Evolutionary conservation across 1,284 basidiomycete species (phyloP), one percentile per base, ranked within the genome.

Genomic region (Puccinia novopanici): DNA sequence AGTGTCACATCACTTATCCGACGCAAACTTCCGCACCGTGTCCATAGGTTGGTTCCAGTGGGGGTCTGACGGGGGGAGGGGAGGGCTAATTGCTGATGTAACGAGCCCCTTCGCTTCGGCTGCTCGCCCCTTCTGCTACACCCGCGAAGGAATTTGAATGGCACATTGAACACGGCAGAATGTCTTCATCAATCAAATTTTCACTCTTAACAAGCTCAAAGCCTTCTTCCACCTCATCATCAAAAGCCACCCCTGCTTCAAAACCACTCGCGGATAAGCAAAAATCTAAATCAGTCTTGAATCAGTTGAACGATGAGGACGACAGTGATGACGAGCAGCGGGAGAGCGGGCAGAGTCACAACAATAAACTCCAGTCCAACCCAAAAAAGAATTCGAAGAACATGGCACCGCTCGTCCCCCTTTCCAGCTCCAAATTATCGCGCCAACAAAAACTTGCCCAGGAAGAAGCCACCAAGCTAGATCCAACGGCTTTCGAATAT

Each of bases 401-500:
- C 3, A 48, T 74, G 34, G 54, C 42, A 34, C 42, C 59, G 3
- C 45, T 63, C 34, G 57, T 63, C 10, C 48, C 57, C 13, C 50
- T 42, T 19, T 48, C 73, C 0, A 24, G 27, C 57, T 61, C 73
- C 24, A 80, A 80, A 73, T 55, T 80, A 54, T 74, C 70, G 4
- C 48, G 61, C 17, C 72, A 74, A 68, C 79, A 80, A 34, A 80
- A 75, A 59, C 42, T 67, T 24, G 72, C 57, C 4, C 79, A 80
- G 30, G 50, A 80, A 19, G 72, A 90, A 82, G 94, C 95, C 84
- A 89, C 91, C 87, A 88, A 89, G 82, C 87, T 95, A 3, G 97
- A 99, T 84, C 86, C 89, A 63, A 92, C 91, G 3, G 92, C 97
- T 12, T 99, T 92, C 86, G 91, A 98, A 86, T 99, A 99, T 84